Percentiles rank a stretch among this genome's conserved stretches.
phyloP scores from a whole-genome alignment of 2,329 filamentous ascomycete genomes.

The Calonectria hongkongensis region DNA sequence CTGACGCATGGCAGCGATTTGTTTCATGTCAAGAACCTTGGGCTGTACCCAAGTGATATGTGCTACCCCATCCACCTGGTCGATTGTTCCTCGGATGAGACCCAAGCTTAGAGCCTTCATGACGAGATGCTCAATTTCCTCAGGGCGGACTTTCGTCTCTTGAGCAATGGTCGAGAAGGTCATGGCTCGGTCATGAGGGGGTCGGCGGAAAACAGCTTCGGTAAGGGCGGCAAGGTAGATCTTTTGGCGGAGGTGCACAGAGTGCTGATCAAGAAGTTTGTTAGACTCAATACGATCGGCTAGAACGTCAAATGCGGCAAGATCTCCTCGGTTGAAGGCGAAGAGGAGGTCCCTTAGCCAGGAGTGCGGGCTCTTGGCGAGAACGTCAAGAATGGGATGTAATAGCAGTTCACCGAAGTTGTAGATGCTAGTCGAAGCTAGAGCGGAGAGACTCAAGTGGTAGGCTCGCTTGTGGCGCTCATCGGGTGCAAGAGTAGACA shows the following conservation, averaged over 20 bases:
- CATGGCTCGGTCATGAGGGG: slow-evolving; percentile 96
- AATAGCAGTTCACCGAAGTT: slow-evolving; percentile 99
- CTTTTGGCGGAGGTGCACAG: slow-evolving; percentile 93
- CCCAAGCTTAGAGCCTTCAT: slow-evolving; percentile 99
- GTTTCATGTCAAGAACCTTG: slow-evolving; percentile 95
- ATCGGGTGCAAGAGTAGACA: slow-evolving; percentile 81
- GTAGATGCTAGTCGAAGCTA: slow-evolving; percentile 97
- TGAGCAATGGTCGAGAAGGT: slow-evolving; percentile 90
- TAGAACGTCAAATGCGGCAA: slow-evolving; percentile 89
- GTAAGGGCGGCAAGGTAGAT: slow-evolving; percentile 97
- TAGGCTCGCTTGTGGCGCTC: slow-evolving; percentile 91
- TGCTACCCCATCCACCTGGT: slow-evolving; percentile 95
- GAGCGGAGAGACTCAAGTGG: slow-evolving; percentile 92
- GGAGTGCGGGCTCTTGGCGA: slow-evolving; percentile 80
- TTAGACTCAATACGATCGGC: slow-evolving; percentile 88
- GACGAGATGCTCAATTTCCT: slow-evolving; percentile 97
- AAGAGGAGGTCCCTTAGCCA: slow-evolving; percentile 98
- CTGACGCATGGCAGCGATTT: slow-evolving; percentile 94
- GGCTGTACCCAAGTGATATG: slow-evolving; percentile 99
- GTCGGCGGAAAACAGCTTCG: slow-evolving; percentile 95
- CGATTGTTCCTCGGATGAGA: slow-evolving; percentile 91
- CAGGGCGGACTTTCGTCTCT: slow-evolving; percentile 92
- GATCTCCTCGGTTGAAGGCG: slow-evolving; percentile 96
- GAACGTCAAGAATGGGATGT: slow-evolving; percentile 93
- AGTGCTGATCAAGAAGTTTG: slow-evolving; percentile 85